Base-by-base conservation (phyloP, 441 rosid species). In the Erysimum pusillum region DNA sequence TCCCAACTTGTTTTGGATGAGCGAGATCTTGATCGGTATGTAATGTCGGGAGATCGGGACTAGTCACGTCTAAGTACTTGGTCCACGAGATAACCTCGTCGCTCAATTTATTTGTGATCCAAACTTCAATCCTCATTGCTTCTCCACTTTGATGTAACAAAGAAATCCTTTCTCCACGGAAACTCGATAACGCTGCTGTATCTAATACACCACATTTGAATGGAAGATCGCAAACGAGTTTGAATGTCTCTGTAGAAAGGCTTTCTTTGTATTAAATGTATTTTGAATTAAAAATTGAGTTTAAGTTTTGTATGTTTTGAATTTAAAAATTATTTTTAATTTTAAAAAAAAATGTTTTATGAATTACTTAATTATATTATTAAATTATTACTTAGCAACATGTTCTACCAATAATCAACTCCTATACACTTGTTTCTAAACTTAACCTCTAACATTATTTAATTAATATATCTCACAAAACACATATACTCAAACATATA, bases 111-210 rank as follows among this genome's bases (percentile, higher is more conserved):
- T 56, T 62, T 38, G 82, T 73, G 13, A 79, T 9, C 82, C 75
- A 79, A 20, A 79, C 75, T 46, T 74, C 71, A 28, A 63, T 63
- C 67, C 67, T 74, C 46, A 4, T 68, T 35, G 67, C 38, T 18
- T 78, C 71, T 52, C 3, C 74, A 52, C 53, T 10, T 62, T 54
- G 81, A 45, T 68, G 61, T 20, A 78, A 54, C 75, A 78, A 73
- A 54, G 62, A 78, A 54, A 78, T 78, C 2, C 25, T 68, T 15
- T 79, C 78, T 74, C 78, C 71, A 14, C 41, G 12, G 11, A 61
- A 79, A 74, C 56, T 45, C 4, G 71, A 68, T 15, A 78, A 67
- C 0, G 78, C 77, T 2, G 46, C 66, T 25, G 60, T 78, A 18
- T 78, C 78, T 13, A 78, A 41, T 4, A 78, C 69, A 15, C 12